These are phyloP conservation scores for Malus hybrid DNA, from an alignment of 331 rosid genomes.

Conservation along the genomic window DNA sequence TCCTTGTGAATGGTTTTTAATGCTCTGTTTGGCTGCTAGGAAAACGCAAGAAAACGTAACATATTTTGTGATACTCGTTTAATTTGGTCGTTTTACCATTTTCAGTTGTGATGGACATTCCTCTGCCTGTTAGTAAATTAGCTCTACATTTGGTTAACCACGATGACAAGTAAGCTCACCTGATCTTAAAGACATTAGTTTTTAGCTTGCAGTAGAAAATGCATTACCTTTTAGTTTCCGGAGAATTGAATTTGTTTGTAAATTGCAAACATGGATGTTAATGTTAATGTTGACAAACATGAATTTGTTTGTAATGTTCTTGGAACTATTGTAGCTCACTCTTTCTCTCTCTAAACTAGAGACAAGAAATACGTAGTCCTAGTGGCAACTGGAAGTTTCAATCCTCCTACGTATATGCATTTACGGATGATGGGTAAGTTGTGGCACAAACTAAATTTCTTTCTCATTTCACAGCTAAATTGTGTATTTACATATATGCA, in stretches of 20 bases:
- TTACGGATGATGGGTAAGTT: constrained; percentile 83
- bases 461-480: not conserved
- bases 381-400: constrained; percentile 94
- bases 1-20: not conserved
- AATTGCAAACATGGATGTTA: not conserved
- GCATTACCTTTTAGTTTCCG: not conserved
- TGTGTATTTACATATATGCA: not conserved
- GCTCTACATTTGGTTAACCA: constrained; percentile 33
- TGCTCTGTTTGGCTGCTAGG: not conserved
- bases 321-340: not conserved
- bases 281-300: not conserved
- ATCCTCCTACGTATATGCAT: constrained; percentile 97
- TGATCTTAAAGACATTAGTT: not conserved
- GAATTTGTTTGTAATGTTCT: too few species aligned
- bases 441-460: not conserved
- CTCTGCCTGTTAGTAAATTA: constrained; percentile 50
- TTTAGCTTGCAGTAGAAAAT: not conserved
- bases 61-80: not conserved
- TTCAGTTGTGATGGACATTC: constrained; percentile 42
- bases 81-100: not conserved
- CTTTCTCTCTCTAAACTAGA: constrained; percentile 20
- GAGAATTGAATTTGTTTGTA: not conserved
- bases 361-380: constrained; percentile 55
- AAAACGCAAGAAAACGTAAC: not conserved
- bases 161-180: constrained; percentile 36